phyloP scores from a whole-genome alignment of 352 stramenopile genomes.

The Pythium pectinolyticum region DNA sequence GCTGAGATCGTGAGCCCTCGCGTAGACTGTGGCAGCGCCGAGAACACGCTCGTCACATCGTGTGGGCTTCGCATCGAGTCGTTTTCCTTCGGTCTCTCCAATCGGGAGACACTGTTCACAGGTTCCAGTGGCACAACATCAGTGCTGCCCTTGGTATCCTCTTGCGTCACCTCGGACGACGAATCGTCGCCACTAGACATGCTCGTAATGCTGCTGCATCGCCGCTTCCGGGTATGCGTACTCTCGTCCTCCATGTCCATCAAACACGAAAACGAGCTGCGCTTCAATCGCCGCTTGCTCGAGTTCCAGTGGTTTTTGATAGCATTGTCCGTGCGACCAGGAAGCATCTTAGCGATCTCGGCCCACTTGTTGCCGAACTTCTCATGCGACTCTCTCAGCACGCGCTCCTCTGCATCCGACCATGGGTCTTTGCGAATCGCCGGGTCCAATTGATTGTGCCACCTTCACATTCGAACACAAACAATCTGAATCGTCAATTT shows the following conservation, averaged over 20 bases:
- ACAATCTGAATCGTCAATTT: background rate
- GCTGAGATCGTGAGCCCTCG: constrained; percentile 14
- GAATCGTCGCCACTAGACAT: constrained; percentile 24
- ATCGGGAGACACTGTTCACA: background rate
- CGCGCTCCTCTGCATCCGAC: constrained; percentile 87
- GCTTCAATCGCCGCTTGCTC: constrained; percentile 74
- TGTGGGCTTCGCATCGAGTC: background rate
- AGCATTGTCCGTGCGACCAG: constrained; percentile 86
- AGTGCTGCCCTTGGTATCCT: background rate
- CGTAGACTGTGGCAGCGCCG: background rate
- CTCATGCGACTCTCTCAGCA: constrained; percentile 73
- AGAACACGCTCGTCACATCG: constrained; percentile 5
- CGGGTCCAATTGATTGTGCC: constrained; percentile 95
- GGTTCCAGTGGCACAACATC: background rate
- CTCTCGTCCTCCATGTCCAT: background rate
- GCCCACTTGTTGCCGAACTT: constrained; percentile 90
- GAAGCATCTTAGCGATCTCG: constrained; percentile 88
- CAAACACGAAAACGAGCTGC: constrained; percentile 28
- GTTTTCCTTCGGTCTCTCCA: background rate
- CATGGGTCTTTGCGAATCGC: constrained; percentile 92
- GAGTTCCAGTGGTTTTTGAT: constrained; percentile 94
- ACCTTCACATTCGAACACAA: too few relatives aligned
- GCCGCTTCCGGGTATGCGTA: constrained; percentile 9
- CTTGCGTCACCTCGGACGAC: background rate
- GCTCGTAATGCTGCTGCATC: constrained; percentile 23